Evolutionary conservation across 768 basidiomycete genomes (phyloP).

Genomic region (Serendipita vermifera): DNA sequence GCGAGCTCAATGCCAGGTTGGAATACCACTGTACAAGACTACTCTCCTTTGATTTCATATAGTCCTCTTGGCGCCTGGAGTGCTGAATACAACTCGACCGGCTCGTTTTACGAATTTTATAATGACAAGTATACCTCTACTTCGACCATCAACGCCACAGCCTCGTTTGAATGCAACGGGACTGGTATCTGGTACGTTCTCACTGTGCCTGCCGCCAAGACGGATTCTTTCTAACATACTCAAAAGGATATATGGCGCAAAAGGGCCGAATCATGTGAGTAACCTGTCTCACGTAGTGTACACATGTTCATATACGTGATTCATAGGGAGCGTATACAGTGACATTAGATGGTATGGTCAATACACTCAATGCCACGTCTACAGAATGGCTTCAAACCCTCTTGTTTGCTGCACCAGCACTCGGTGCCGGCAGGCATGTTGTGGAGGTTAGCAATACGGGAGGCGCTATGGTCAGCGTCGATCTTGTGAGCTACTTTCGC

Average conservation of each 20-base stretch:
- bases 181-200: background rate
- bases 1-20: background rate
- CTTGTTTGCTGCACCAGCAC: background rate
- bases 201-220: background rate
- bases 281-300: too few species aligned
- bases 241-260: background rate
- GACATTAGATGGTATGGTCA: background rate
- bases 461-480: background rate
- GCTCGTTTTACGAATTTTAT: background rate
- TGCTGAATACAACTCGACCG: background rate
- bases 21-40: slow-evolving; percentile 7
- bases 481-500: too few species aligned
- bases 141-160: background rate
- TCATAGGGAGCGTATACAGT: background rate
- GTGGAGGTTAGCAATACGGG: background rate
- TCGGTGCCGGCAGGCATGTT: background rate
- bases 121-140: background rate
- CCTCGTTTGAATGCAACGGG: background rate
- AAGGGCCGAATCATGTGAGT: background rate
- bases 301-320: too few species aligned
- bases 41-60: background rate
- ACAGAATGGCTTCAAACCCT: background rate
- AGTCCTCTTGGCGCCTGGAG: background rate
- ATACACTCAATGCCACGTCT: background rate
- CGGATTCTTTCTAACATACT: background rate